Evolutionary conservation across 2,329 filamentous ascomycete genomes (phyloP).

Genomic region (Ambrosiella beaveri): DNA sequence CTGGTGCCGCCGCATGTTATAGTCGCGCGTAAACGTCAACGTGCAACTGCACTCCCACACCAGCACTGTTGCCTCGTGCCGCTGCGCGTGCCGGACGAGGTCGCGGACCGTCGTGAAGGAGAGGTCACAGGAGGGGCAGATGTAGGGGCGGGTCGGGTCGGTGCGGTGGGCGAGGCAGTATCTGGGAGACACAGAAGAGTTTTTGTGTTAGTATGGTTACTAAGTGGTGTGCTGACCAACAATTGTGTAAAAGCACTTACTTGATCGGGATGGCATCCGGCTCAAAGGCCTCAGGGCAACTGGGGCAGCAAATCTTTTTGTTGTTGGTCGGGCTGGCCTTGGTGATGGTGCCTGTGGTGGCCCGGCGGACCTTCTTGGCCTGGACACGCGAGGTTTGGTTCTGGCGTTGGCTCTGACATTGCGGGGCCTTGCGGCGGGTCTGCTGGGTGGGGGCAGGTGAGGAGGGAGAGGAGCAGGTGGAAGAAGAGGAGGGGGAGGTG

Average conservation of each 20-base stretch:
- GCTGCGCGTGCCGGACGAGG: slow-evolving; percentile 5
- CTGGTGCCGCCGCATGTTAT: slow-evolving; percentile 11
- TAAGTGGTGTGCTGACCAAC: too few relatives aligned
- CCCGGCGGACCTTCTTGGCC: background rate
- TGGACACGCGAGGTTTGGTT: background rate
- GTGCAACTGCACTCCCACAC: slow-evolving; percentile 6
- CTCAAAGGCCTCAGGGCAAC: too few relatives aligned
- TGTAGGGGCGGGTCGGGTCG: background rate
- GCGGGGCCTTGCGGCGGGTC: background rate
- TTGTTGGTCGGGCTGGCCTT: background rate
- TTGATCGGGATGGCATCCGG: too few relatives aligned
- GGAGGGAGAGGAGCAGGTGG: background rate
- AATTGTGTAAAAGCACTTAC: too few relatives aligned
- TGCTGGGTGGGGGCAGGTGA: background rate
- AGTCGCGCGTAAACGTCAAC: slow-evolving; percentile 9
- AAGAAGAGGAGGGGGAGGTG: background rate
- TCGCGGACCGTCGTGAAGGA: slow-evolving; percentile 6
- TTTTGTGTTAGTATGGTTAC: too few relatives aligned
- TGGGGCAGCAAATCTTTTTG: background rate
- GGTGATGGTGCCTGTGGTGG: background rate
- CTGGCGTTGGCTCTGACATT: too few relatives aligned
- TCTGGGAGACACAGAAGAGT: background rate
- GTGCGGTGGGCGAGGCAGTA: background rate
- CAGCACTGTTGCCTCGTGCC: slow-evolving; percentile 3
- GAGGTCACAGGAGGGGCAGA: slow-evolving; percentile 3